A percentile compares a stretch with the other conserved stretches of the same genome.
Conservation (phyloP, 75 land plant genomes). For the Sequoiadendron giganteum region DNA sequence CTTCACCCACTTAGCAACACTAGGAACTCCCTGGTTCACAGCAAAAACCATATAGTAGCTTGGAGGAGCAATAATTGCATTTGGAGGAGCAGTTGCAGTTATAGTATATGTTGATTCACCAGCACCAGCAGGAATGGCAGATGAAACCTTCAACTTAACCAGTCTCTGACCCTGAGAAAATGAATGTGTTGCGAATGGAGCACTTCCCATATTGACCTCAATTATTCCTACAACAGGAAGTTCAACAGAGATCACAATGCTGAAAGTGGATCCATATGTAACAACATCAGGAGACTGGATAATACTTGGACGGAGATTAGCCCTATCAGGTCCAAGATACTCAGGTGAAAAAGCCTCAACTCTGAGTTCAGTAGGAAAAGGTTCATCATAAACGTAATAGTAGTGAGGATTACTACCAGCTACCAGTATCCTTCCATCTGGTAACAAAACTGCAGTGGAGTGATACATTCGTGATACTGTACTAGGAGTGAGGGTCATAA, state of each 20-base stretch:
- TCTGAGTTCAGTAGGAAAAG: constrained; percentile 75
- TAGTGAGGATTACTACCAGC: constrained; percentile 75
- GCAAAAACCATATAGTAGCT: constrained; percentile 85
- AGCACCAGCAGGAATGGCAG: constrained; percentile 24
- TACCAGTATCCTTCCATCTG: constrained; percentile 70
- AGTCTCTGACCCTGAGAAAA: constrained; percentile 76
- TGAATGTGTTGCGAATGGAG: constrained; percentile 83
- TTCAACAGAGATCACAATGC: constrained; percentile 32
- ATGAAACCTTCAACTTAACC: constrained; percentile 41
- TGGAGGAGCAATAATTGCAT: constrained; percentile 67
- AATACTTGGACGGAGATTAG: constrained; percentile 52
- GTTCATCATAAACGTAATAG: constrained; percentile 42
- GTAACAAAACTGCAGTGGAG: constrained; percentile 69
- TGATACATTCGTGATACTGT: constrained; percentile 76
- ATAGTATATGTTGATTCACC: constrained; percentile 35
- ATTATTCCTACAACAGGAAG: constrained; percentile 59
- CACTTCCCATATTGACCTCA: constrained; percentile 58
- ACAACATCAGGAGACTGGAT: constrained; percentile 37
- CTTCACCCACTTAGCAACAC: constrained; percentile 69
- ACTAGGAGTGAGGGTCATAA: constrained; percentile 60
- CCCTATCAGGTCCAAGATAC: constrained; percentile 48
- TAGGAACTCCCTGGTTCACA: constrained; percentile 80
- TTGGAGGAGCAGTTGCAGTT: constrained; percentile 46
- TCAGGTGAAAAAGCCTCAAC: constrained; percentile 89
- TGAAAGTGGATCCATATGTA: constrained; percentile 47